A percentile compares a stretch with the other conserved stretches of the same genome.
phyloP scores from a whole-genome alignment of 2,329 filamentous ascomycete species.

The Rhytidhysteron rufulum region DNA sequence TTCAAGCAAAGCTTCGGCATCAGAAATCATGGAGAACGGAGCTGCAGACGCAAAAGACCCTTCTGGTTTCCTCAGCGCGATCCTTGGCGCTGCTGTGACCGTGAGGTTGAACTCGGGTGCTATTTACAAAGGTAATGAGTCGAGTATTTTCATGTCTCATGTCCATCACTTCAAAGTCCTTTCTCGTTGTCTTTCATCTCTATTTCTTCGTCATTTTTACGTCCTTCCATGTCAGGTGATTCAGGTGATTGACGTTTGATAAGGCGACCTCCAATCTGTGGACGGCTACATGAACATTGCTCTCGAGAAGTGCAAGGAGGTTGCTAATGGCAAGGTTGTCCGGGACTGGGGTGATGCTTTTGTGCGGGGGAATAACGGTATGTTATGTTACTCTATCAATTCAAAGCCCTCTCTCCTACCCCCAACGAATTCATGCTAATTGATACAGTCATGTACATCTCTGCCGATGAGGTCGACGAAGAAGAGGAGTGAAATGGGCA shows the following conservation, averaged over 20 bases:
- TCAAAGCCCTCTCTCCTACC: not conserved
- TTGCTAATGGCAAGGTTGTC: conserved; percentile 77
- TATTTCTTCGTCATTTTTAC: not conserved
- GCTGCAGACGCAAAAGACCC: conserved; percentile 80
- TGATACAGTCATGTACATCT: not conserved
- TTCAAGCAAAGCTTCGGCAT: too few species aligned
- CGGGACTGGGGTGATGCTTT: conserved; percentile 91
- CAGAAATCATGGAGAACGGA: conserved; percentile 71
- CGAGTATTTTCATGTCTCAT: not conserved
- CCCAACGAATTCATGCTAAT: not conserved
- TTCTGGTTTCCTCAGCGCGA: conserved; percentile 87
- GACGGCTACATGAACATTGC: conserved; percentile 99
- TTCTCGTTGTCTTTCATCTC: not conserved
- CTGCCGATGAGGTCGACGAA: too few species aligned
- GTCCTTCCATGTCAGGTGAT: not conserved
- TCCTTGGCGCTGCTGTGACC: conserved; percentile 89
- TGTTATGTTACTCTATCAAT: not conserved
- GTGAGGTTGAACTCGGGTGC: conserved; percentile 99
- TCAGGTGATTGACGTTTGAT: conserved; percentile 4
- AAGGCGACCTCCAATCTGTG: conserved; percentile 92
- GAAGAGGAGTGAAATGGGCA: too few species aligned
- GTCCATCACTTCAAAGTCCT: not conserved
- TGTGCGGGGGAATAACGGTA: conserved; percentile 93
- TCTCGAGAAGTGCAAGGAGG: conserved; percentile 91
- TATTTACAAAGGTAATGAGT: conserved; percentile 96